Evolutionary conservation across 257 asterid species (phyloP), one percentile per base, ranked within the genome.

Genomic region (Ajuga chamaepitys): DNA sequence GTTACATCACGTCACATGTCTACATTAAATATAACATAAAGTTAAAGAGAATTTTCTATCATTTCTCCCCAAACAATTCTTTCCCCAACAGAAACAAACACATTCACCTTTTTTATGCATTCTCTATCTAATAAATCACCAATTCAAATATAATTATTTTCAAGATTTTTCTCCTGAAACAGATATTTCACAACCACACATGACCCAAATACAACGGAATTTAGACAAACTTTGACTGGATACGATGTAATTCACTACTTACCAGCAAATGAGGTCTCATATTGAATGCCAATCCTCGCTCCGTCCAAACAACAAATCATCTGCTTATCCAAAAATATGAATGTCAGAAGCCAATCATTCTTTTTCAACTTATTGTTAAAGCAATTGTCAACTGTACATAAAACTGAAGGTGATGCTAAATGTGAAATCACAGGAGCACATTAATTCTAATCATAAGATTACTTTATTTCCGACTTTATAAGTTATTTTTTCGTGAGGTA

Each of bases 241-340:
- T n/a, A 32, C 34, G 9, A n/a, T 58, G 58, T 47, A 63, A 58
- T 61, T 66, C 46, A 53, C 62, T 5, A 50, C 58, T 66, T 86
- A 94, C 99, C 99, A 63, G 99, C 99, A 86, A 76, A 94, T 47
- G 95, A 77, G 56, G 98, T 86, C 75, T 88, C 95, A 59, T 94
- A 94, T 51, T 79, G 95, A 77, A 94, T 83, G 71, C 95, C 99
- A 69, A 94, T 94, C 77, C 99, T 88, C 61, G 93, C 89, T 73
- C 96, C 96, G 66, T 85, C 91, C 85, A 94, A 81, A 69, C 98
- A 94, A 77, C 93, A 94, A 62, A 94, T 86, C 64, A 79, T 80
- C 99, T 93, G 93, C 71, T 73, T 67, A 57, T 52, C 35, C n/a
- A n/a, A 64, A 57, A 66, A 60, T 47, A 60, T 38, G 3, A 41